These are phyloP conservation scores for Arthrobotrys iridis DNA, from an alignment of 2,329 filamentous ascomycete species.

Conservation along the genomic window DNA sequence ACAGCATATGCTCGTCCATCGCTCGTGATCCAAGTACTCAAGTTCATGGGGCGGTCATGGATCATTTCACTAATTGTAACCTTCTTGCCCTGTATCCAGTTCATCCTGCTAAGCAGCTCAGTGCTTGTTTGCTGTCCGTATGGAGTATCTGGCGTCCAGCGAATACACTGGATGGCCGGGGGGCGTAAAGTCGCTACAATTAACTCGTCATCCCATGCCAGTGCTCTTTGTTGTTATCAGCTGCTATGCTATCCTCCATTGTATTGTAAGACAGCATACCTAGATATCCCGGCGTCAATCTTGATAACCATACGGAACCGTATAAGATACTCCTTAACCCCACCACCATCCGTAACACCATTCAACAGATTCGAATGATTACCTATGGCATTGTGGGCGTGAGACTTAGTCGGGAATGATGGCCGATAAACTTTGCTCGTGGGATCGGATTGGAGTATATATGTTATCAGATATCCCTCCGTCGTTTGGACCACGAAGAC, in stretches of 20 bases:
- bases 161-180: conserved; percentile 94
- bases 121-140: conserved; percentile 86
- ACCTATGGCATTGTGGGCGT: conserved; percentile 63
- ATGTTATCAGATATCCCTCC: conserved; percentile 89
- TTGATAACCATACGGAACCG: conserved; percentile 98
- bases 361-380: conserved; percentile 65
- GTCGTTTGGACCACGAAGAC: conserved; percentile 91
- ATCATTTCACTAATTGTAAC: conserved; percentile 82
- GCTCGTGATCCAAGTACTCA: conserved; percentile 89
- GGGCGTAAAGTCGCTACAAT: conserved; percentile 91
- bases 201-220: conserved; percentile 91
- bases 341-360: conserved; percentile 81
- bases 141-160: conserved; percentile 82
- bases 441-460: conserved; percentile 86
- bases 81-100: conserved; percentile 79
- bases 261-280: conserved; percentile 40
- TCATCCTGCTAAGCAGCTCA: conserved; percentile 86
- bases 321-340: conserved; percentile 85
- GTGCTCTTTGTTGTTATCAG: conserved; percentile 69
- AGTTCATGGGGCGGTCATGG: conserved; percentile 94
- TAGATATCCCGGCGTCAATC: conserved; percentile 86
- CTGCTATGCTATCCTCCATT: not conserved
- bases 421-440: conserved; percentile 85
- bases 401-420: conserved; percentile 75
- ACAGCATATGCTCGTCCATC: conserved; percentile 92